These are phyloP conservation scores for Pythium chondricola DNA, from an alignment of 352 stramenopile genomes.

Conservation along the genomic window DNA sequence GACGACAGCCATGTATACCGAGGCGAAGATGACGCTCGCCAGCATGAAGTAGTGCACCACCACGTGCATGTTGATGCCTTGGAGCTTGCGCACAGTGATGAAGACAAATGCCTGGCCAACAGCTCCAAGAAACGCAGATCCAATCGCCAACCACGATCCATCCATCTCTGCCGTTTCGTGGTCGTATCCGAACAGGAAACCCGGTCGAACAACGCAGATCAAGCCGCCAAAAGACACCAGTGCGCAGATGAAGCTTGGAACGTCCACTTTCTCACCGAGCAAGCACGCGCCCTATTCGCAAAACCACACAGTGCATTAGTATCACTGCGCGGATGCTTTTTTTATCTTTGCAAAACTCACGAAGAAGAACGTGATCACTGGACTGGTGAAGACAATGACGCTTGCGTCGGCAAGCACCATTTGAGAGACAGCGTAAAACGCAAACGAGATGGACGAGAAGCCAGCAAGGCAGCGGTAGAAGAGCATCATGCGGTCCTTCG, in stretches of 20 bases:
- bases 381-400: conserved; percentile 68
- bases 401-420: conserved; percentile 75
- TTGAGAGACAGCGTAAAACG: conserved; percentile 71
- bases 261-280: conserved; percentile 25
- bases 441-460: conserved; percentile 68
- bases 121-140: conserved; percentile 44
- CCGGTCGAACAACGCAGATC: conserved; percentile 33
- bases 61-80: conserved; percentile 44
- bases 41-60: conserved; percentile 82
- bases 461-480: conserved; percentile 59
- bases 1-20: conserved; percentile 49
- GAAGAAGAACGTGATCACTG: conserved; percentile 67
- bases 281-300: conserved; percentile 19
- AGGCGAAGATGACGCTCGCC: conserved; percentile 37
- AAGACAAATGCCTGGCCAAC: conserved; percentile 68
- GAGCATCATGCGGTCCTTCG: conserved; percentile 45
- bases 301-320: not conserved
- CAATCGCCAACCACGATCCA: conserved; percentile 45
- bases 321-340: too few relatives aligned
- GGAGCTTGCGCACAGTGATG: conserved; percentile 58
- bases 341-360: conserved; percentile 20
- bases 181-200: conserved; percentile 36
- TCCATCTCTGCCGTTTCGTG: conserved; percentile 31
- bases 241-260: conserved; percentile 21
- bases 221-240: conserved; percentile 29